Base-by-base conservation (phyloP, 495 filamentous ascomycete genomes). In the Melanomma pulvis-pyrius region DNA sequence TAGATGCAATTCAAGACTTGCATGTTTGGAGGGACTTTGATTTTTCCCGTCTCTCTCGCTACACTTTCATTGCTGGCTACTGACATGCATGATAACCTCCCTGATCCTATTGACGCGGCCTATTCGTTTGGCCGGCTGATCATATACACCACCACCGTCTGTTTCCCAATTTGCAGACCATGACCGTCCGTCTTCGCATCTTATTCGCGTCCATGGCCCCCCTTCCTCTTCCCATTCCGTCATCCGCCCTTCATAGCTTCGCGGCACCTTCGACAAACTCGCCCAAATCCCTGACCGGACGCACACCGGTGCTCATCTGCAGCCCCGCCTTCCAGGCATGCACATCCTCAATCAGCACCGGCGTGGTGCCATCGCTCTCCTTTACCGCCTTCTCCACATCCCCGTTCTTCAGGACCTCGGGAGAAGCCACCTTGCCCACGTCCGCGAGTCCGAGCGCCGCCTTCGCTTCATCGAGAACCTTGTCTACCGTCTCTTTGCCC, bases 231-330 rank as follows among this genome's bases (percentile, higher is more conserved):
- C 21, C 48, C 11, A 13, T 26, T 34, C n/a, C 24, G 6, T 41
- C 28, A 9, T 36, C 54, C 28, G 6, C 39, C 34, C 55, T 53
- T 82, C 75, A 91, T 51, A 94, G 83, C 79, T 94, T 94, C 13
- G 89, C 77, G 55, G 88, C 89, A 67, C 87, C 77, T 63, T 96
- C 92, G 76, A 93, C 90, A 72, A 89, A 96, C 61, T 91, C 90
- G 66, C 79, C 89, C 52, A 97, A 78, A 72, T 92, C 86, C 58
- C 79, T 84, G n/a, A 91, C 82, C 0, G 92, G 84, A 57, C 80
- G 82, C 0, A 92, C 85, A 0, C 89, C 92, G 26, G 82, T 79
- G 66, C 85, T 92, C 49, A 89, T 82, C 62, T 82, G 78, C 58
- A 93, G 75, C 21, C 83, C 78, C 4, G 90, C 86, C 82, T 92